Base-by-base conservation (phyloP, 345 rosid species). In the Moringa oleifera region DNA sequence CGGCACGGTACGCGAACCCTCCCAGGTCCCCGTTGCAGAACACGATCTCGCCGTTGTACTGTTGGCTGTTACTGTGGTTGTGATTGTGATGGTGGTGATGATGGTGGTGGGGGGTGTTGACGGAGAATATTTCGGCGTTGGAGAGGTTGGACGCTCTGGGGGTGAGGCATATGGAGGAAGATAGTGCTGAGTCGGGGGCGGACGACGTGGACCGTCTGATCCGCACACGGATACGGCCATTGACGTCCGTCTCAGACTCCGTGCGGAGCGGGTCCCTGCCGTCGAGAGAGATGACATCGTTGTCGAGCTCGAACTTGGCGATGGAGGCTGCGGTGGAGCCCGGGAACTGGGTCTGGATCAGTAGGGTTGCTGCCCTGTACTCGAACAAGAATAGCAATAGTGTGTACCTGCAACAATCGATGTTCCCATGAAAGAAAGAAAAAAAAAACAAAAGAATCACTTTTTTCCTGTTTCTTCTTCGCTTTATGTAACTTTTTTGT, bases 81-180 rank as follows among this genome's bases (percentile, higher is more conserved):
- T n/a, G n/a, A 28, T 8, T 2, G 33, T 28, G 33, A 28, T 28
- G 62, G 36, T 64, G 62, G 53, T 62, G 68, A 19, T 60, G 61
- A 8, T 61, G 61, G 18, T 66, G 67, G 36, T 58, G 46, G 1
- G 83, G 83, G 6, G 86, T 81, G 53, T 72, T 78, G 8, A 81
- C 75, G 0, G 86, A 81, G 50, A 78, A 81, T 15, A 81, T 77
- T 61, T 79, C 86, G 0, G 79, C 83, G 45, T 77, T 79, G 17
- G 83, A 72, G 63, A 82, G 81, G 55, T 82, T 82, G 1, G 86
- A 81, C 15, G 86, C 75, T 31, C 86, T 60, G 0, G 86, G 86
- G 41, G 86, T 81, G 54, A 81, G 72, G 55, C 65, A 46, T 2
- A 81, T 56, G 57, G 81, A 74, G 70, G 83, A 87, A 18, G 76